phyloP scores from a whole-genome alignment of 1,139 yeast species.

The Sugiyamaella xylanicola region DNA sequence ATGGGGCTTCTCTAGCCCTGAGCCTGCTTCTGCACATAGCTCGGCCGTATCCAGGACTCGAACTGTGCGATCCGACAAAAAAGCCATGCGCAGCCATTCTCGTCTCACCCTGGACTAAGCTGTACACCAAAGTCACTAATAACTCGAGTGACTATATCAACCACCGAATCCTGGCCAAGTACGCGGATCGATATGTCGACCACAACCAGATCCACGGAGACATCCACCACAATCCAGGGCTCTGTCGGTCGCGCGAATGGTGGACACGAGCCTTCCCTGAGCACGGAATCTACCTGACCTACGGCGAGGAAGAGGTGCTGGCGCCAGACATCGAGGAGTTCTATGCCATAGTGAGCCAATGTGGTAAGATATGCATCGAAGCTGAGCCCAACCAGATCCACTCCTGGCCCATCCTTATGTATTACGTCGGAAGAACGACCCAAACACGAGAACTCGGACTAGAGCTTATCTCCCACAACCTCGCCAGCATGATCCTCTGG shows the following conservation, averaged over 20 bases:
- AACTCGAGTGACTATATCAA: slow-evolving; percentile 34
- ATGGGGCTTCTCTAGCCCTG: slow-evolving; percentile 48
- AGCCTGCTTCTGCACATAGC: slow-evolving; percentile 44
- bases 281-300: slow-evolving; percentile 40
- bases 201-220: slow-evolving; percentile 29
- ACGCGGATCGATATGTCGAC: slow-evolving; percentile 25
- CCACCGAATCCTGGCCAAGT: slow-evolving; percentile 28
- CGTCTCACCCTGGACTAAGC: slow-evolving; percentile 45
- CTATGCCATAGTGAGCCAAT: slow-evolving; percentile 25
- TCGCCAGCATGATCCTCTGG: slow-evolving; percentile 10
- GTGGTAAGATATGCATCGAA: slow-evolving; percentile 30
- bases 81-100: slow-evolving; percentile 45
- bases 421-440: slow-evolving; percentile 35
- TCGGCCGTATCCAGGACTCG: slow-evolving; percentile 35
- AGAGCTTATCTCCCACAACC: slow-evolving; percentile 32
- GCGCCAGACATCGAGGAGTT: slow-evolving; percentile 45
- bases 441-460: slow-evolving; percentile 38
- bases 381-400: slow-evolving; percentile 39
- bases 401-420: slow-evolving; percentile 41
- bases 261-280: slow-evolving; percentile 49
- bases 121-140: slow-evolving; percentile 26
- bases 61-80: slow-evolving; percentile 17
- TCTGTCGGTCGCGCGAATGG: slow-evolving; percentile 41
- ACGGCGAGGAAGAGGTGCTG: slow-evolving; percentile 47
- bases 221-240: slow-evolving; percentile 44